Conservation (phyloP, 2,329 filamentous ascomycete genomes). For the Botrytis fragariae region DNA sequence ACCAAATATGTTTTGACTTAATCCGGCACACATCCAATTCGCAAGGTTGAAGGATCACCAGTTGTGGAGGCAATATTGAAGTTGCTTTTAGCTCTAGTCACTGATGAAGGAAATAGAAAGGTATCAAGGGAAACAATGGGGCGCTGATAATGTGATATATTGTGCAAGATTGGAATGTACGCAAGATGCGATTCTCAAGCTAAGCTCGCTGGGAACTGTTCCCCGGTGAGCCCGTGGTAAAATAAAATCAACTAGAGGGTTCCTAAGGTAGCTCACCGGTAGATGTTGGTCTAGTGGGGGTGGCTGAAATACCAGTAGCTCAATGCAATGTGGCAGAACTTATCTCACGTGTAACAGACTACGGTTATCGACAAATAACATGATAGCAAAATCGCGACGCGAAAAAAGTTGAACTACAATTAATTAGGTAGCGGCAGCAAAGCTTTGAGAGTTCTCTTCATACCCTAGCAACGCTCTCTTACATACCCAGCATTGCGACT, state of each 20-base stretch:
- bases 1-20: no score
- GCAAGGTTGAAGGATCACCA: not conserved
- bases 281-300: not conserved
- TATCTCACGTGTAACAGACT: constrained; percentile 1
- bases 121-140: not conserved
- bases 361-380: not conserved
- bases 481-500: not conserved
- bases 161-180: not conserved
- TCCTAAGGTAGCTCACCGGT: not conserved
- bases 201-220: not conserved
- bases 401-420: constrained; percentile 21
- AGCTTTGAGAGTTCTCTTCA: constrained; percentile 12
- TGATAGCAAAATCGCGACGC: constrained; percentile 21
- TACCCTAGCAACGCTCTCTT: constrained; percentile 13
- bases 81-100: not conserved
- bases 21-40: not conserved
- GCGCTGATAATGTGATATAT: not conserved
- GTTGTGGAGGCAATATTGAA: not conserved
- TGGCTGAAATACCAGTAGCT: not conserved
- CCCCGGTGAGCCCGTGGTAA: not conserved
- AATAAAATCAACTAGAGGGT: not conserved
- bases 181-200: not conserved
- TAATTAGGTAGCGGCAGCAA: constrained; percentile 13
- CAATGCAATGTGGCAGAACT: not conserved
- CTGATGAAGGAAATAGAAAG: no score